Percentiles rank a stretch among this genome's conserved stretches.
These are phyloP conservation scores for Russula olivacea DNA, from an alignment of 768 basidiomycete species.

Conservation along the genomic window DNA sequence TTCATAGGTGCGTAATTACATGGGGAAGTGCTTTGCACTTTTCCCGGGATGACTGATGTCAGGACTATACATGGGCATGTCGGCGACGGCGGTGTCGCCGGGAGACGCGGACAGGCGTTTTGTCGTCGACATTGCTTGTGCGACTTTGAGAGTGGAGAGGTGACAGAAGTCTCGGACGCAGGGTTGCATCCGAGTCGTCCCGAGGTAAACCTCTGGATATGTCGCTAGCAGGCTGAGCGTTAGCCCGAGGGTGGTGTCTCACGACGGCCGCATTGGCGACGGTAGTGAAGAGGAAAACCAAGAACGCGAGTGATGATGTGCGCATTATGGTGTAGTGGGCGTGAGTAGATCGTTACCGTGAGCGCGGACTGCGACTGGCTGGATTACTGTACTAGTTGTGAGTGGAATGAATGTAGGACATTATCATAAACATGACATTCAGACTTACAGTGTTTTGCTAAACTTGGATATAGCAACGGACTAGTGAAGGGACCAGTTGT, in stretches of 20 bases:
- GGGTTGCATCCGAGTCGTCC: not conserved
- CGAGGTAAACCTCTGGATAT: not conserved
- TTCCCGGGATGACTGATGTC: not conserved
- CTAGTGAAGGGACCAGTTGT: not conserved
- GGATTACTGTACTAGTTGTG: not conserved
- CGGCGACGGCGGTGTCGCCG: slow-evolving; percentile 12
- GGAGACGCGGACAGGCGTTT: not conserved
- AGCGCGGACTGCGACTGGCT: not conserved
- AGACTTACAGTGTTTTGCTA: not conserved
- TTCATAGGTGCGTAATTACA: not conserved
- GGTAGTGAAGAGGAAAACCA: not conserved
- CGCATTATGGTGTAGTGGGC: not conserved
- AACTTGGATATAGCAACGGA: not conserved
- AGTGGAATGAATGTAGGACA: not conserved
- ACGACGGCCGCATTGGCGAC: slow-evolving; percentile 7
- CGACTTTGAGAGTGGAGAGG: not conserved
- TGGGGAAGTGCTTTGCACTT: not conserved
- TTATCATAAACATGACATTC: not conserved
- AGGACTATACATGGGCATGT: slow-evolving; percentile 11
- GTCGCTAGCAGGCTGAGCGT: not conserved
- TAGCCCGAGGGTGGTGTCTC: not conserved
- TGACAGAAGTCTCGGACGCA: not conserved
- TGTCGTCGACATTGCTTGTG: not conserved
- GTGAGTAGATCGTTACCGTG: not conserved
- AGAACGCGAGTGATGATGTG: not conserved